A percentile compares a stretch with the other conserved stretches of the same genome.
Conservation (phyloP, 768 basidiomycete species). For the Leccinum imitatum region DNA sequence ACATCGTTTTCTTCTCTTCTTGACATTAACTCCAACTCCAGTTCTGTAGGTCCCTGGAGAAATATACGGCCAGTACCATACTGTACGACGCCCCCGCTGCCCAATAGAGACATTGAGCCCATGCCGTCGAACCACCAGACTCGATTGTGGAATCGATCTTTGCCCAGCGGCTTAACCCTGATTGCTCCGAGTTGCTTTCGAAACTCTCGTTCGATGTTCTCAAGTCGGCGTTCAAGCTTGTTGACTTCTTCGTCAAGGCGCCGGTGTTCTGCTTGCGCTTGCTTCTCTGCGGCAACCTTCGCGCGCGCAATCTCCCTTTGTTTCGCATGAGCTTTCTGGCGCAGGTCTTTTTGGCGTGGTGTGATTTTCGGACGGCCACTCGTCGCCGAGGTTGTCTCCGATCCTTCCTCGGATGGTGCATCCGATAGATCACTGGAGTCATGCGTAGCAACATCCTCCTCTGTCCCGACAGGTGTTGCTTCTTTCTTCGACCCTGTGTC, state of each 20-base stretch:
- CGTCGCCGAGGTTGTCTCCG: conserved; percentile 54
- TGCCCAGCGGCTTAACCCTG: conserved; percentile 84
- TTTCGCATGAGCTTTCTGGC: conserved; percentile 62
- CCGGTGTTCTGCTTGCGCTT: conserved; percentile 79
- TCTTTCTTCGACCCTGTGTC: conserved; percentile 53
- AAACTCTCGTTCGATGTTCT: conserved; percentile 92
- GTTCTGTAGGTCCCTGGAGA: conserved; percentile 86
- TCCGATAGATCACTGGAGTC: conserved; percentile 78
- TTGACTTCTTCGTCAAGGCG: conserved; percentile 87
- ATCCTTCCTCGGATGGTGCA: conserved; percentile 57
- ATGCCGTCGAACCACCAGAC: conserved; percentile 99
- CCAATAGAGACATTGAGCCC: conserved; percentile 79
- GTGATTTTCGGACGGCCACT: conserved; percentile 43
- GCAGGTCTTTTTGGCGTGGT: conserved; percentile 51
- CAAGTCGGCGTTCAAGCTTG: conserved; percentile 75
- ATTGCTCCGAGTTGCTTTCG: conserved; percentile 82
- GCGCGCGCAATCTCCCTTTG: conserved; percentile 77
- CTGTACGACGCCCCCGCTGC: conserved; percentile 72
- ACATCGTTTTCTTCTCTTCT: conserved; percentile 55
- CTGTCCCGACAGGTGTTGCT: conserved; percentile 39
- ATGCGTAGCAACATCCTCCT: conserved; percentile 58
- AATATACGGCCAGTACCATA: conserved; percentile 92
- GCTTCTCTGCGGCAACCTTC: conserved; percentile 78
- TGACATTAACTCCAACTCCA: conserved; percentile 71
- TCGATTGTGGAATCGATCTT: conserved; percentile 91